A percentile compares a stretch with the other conserved stretches of the same genome.
Conservation (phyloP, 2,329 filamentous ascomycete genomes). For the Pyrenophora seminiperda region DNA sequence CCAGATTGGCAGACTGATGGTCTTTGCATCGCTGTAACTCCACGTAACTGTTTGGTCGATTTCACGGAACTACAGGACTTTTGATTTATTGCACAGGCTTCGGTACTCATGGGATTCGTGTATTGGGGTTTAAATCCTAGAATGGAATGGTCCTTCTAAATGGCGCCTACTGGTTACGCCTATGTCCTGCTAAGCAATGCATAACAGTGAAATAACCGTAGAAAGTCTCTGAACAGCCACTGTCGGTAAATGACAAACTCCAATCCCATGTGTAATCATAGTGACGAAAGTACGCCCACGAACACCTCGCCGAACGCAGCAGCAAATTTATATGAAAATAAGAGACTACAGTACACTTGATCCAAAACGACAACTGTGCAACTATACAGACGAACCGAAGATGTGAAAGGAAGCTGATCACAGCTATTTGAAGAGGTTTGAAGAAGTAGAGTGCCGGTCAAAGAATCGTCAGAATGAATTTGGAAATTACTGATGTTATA, state of each 20-base stretch:
- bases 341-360: not conserved
- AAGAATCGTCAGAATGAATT: too few species aligned
- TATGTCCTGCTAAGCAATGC: not conserved
- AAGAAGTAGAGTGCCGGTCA: too few species aligned
- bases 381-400: conserved; percentile 3
- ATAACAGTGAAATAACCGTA: not conserved
- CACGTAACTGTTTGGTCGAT: not conserved
- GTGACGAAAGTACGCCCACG: conserved; percentile 1
- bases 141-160: not conserved
- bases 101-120: not conserved
- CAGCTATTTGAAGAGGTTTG: not conserved
- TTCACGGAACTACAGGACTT: not conserved
- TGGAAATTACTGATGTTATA: too few species aligned
- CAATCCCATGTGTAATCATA: conserved; percentile 13
- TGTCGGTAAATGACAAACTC: not conserved
- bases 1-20: conserved; percentile 5
- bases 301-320: conserved; percentile 16
- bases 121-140: not conserved
- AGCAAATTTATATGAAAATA: not conserved
- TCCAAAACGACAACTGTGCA: not conserved
- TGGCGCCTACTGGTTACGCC: conserved; percentile 1
- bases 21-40: not conserved
- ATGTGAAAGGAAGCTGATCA: not conserved
- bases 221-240: conserved; percentile 1
- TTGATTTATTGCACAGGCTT: not conserved